These are phyloP conservation scores for Henningerozyma blattae DNA, from an alignment of 805 yeast genomes.

Conservation along the genomic window DNA sequence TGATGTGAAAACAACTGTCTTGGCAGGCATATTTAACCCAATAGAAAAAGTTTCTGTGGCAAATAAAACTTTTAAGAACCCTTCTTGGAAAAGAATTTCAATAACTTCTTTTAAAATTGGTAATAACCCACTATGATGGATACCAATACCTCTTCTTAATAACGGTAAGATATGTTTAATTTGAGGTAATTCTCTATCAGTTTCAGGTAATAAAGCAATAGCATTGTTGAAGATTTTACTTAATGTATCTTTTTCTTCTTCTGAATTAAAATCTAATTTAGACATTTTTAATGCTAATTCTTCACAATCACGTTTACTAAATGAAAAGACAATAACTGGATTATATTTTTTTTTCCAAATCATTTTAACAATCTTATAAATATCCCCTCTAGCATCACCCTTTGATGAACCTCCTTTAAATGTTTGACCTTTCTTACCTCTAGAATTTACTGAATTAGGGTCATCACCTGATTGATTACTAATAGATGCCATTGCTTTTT, in stretches of 20 bases:
- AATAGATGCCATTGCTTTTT: conserved; percentile 93
- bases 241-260: conserved; percentile 85
- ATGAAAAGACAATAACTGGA: conserved; percentile 98
- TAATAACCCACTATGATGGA: conserved; percentile 92
- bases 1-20: conserved; percentile 94
- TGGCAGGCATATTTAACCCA: conserved; percentile 98
- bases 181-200: conserved; percentile 88
- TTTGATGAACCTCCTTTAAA: conserved; percentile 68
- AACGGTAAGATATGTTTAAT: conserved; percentile 84
- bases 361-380: conserved; percentile 94
- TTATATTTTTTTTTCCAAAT: conserved; percentile 93
- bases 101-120: conserved; percentile 92
- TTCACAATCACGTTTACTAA: conserved; percentile 95
- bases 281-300: conserved; percentile 90
- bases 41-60: conserved; percentile 98
- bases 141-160: conserved; percentile 91
- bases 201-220: conserved; percentile 73
- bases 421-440: conserved; percentile 68
- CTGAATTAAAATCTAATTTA: conserved; percentile 85
- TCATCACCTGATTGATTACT: conserved; percentile 77
- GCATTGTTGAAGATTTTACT: conserved; percentile 88
- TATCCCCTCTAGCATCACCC: conserved; percentile 67
- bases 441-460: conserved; percentile 45
- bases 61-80: conserved; percentile 82
- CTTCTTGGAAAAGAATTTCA: conserved; percentile 95